Conservation (phyloP, 2,329 filamentous ascomycete species). For the Cordyceps tenuipes region DNA sequence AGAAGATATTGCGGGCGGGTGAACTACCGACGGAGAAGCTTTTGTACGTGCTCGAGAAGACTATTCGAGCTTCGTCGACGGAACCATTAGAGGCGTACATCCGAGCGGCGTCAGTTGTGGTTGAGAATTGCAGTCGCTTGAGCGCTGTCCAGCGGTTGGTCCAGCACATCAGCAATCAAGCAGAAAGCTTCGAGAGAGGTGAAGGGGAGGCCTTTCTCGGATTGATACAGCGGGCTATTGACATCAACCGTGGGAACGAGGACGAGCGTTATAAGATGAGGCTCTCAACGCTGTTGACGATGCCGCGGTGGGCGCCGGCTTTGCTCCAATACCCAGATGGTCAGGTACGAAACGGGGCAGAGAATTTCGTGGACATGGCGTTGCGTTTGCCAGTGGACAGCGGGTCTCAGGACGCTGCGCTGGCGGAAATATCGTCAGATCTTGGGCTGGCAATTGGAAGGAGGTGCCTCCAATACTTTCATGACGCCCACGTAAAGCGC, state of each 20-base stretch:
- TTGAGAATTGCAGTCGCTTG: slow-evolving; percentile 30
- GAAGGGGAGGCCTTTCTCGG: slow-evolving; percentile 43
- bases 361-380: slow-evolving; percentile 34
- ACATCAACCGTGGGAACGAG: slow-evolving; percentile 22
- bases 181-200: slow-evolving; percentile 33
- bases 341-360: slow-evolving; percentile 32
- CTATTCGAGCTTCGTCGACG: slow-evolving; percentile 37
- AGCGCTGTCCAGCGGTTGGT: slow-evolving; percentile 32
- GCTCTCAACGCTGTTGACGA: slow-evolving; percentile 17
- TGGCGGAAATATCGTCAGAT: slow-evolving; percentile 9
- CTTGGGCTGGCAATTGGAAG: slow-evolving; percentile 34
- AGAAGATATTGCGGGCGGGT: slow-evolving; percentile 45
- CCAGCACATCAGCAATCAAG: slow-evolving; percentile 35
- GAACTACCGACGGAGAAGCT: slow-evolving; percentile 43
- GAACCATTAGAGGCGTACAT: slow-evolving; percentile 48
- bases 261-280: slow-evolving; percentile 17
- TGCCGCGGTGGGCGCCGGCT: slow-evolving; percentile 42
- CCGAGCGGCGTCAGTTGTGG: slow-evolving; percentile 47
- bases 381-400: slow-evolving; percentile 30
- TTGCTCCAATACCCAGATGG: slow-evolving; percentile 40
- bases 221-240: slow-evolving; percentile 28
- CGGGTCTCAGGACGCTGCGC: slow-evolving; percentile 16
- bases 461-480: slow-evolving; percentile 37
- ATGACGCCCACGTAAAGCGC: slow-evolving; percentile 37
- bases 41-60: slow-evolving; percentile 42